These are phyloP conservation scores for Russula griseocarnosa DNA, from an alignment of 768 basidiomycete genomes.

Conservation along the genomic window DNA sequence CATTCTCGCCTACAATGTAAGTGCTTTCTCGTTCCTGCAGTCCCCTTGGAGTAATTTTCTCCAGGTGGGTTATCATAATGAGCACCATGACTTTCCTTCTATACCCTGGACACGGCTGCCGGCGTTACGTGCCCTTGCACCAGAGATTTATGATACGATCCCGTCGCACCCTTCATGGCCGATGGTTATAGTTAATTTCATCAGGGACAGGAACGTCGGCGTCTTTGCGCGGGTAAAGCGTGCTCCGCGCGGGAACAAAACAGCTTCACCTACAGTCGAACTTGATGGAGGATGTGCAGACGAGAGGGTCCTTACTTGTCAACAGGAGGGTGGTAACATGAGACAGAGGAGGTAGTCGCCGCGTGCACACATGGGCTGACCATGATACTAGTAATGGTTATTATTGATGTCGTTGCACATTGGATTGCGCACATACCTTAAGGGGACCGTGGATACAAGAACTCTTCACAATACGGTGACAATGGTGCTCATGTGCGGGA, in stretches of 20 bases:
- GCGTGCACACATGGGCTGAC: neutral
- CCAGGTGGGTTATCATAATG: conserved; percentile 97
- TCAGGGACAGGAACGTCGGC: conserved; percentile 83
- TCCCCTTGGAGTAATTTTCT: conserved; percentile 12
- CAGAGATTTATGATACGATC: conserved; percentile 86
- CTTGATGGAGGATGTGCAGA: conserved; percentile 28
- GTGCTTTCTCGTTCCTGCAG: conserved; percentile 31
- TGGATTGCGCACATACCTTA: neutral
- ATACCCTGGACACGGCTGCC: conserved; percentile 93
- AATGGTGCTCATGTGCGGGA: neutral
- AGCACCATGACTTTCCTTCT: conserved; percentile 98
- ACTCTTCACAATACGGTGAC: neutral
- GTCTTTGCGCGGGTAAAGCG: conserved; percentile 87
- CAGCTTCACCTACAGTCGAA: conserved; percentile 11
- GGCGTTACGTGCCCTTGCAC: conserved; percentile 73
- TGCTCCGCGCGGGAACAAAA: conserved; percentile 8
- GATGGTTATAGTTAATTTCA: conserved; percentile 92
- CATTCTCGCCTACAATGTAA: conserved; percentile 85
- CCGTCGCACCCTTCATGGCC: conserved; percentile 92
- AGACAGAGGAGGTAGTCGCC: conserved; percentile 11
- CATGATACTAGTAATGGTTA: neutral
- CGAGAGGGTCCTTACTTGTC: conserved; percentile 1
- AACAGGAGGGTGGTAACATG: conserved; percentile 6
- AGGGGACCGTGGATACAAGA: neutral
- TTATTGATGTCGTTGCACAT: neutral